phyloP scores from a whole-genome alignment of 2,329 filamentous ascomycete species.

The Aspergillus udagawae region DNA sequence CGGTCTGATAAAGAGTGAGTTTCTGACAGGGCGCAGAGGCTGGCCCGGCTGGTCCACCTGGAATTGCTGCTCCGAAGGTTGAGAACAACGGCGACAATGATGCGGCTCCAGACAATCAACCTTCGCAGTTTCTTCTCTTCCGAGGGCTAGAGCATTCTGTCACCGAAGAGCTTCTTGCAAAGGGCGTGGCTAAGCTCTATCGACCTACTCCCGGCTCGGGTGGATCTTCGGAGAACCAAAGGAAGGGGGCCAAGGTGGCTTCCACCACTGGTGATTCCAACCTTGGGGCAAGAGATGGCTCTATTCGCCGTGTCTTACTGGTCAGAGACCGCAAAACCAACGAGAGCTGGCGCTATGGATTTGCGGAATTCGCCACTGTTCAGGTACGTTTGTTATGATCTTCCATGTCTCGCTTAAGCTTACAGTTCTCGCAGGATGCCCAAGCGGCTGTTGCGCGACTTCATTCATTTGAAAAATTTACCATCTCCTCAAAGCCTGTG shows the following conservation, averaged over 20 bases:
- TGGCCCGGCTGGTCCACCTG: slow-evolving; percentile 31
- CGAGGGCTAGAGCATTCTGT: slow-evolving; percentile 67
- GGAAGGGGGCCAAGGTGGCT: slow-evolving; percentile 47
- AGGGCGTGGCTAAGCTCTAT: slow-evolving; percentile 70
- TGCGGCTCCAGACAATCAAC: slow-evolving; percentile 51
- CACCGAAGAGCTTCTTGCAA: slow-evolving; percentile 67
- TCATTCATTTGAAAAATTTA: slow-evolving; percentile 69
- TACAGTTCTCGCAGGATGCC: slow-evolving; percentile 52
- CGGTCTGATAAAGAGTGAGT: neutral
- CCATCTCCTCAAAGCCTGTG: slow-evolving; percentile 69
- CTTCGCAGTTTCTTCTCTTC: slow-evolving; percentile 73
- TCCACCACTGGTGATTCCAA: slow-evolving; percentile 58
- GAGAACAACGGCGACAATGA: slow-evolving; percentile 54
- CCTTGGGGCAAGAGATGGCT: slow-evolving; percentile 67
- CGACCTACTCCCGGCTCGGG: slow-evolving; percentile 46
- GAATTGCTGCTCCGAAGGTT: slow-evolving; percentile 40
- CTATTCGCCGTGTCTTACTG: slow-evolving; percentile 71
- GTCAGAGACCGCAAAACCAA: slow-evolving; percentile 68
- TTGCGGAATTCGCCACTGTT: slow-evolving; percentile 74
- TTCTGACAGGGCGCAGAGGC: slow-evolving; percentile 18
- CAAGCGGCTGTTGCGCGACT: slow-evolving; percentile 69
- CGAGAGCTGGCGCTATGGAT: slow-evolving; percentile 76
- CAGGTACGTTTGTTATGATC: slow-evolving; percentile 40
- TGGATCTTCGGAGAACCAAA: slow-evolving; percentile 36
- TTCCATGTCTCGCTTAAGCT: neutral